Evolutionary conservation across 208 protist genomes (phyloP), one percentile per base, ranked within the genome.

Genomic region (Crithidia brevicula): DNA sequence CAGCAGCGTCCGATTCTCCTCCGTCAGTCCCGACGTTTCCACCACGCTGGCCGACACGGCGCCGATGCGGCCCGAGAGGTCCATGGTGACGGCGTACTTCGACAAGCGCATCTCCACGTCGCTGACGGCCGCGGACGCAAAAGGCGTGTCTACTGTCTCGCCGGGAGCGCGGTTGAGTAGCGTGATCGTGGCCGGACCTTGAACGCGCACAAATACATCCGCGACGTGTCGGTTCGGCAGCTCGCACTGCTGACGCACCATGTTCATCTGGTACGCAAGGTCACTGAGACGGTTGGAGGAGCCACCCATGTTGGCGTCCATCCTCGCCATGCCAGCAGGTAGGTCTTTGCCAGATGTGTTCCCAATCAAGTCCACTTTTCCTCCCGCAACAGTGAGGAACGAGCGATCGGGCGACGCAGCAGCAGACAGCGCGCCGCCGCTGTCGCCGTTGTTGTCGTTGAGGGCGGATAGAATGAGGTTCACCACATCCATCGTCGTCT

Each of bases 401-500:
- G 59, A 65, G 16, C 45, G n/a, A 30, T 45, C 45, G 11, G 22
- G 1, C 15, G 34, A 33, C 27, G 59, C 10, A 25, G 59, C 42
- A 15, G 30, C 34, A 18, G 28, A n/a, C 40, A 46, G 27, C 46
- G 25, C 50, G 8, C 6, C 23, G 57, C 36, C 43, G 7, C 30
- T 36, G 45, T 69, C 49, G 15, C 20, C 58, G 15, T 47, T 27
- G 34, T 56, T 30, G 38, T 50, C 49, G 63, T 83, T 65, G 30
- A 84, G 61, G 1, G 72, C 63, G 3, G 77, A 82, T 23, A 91
- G 27, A 28, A 85, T 59, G 31, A 96, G 59, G 46, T 92, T 91
- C 6, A 83, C 51, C 52, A 96, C 82, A 62, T 96, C 91, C 82
- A 93, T 92, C 16, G 91, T 61, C 28, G 67, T 64, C 74, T 96